Percentiles rank a stretch among this genome's conserved stretches.
Evolutionary conservation across 495 filamentous ascomycete species (phyloP).

Genomic region (Trichoderma virens): DNA sequence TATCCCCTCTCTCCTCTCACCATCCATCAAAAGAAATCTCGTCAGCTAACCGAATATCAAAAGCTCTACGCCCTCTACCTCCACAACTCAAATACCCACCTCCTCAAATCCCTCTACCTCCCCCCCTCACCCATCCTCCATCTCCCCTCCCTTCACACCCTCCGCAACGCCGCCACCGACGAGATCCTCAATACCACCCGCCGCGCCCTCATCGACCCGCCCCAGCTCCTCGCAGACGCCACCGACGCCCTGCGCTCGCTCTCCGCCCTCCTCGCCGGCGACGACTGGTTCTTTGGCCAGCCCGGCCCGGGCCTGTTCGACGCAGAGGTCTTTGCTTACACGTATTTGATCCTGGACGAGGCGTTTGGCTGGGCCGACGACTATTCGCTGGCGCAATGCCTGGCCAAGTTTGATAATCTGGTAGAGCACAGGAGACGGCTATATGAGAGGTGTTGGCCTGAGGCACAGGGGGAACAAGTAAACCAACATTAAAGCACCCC

Average conservation of each 20-base stretch:
- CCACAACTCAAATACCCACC: slow-evolving; percentile 49
- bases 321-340: slow-evolving; percentile 83
- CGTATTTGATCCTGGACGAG: slow-evolving; percentile 66
- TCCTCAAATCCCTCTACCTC: slow-evolving; percentile 65
- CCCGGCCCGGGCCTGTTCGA: slow-evolving; percentile 67
- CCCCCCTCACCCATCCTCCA: slow-evolving; percentile 54
- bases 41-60: slow-evolving; percentile 3
- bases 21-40: background rate
- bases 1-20: background rate
- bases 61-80: slow-evolving; percentile 82
- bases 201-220: slow-evolving; percentile 45
- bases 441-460: slow-evolving; percentile 24
- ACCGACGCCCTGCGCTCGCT: slow-evolving; percentile 68
- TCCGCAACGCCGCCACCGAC: slow-evolving; percentile 60
- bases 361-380: slow-evolving; percentile 47
- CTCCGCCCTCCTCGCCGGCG: slow-evolving; percentile 55
- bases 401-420: slow-evolving; percentile 26
- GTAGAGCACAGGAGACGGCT: slow-evolving; percentile 26
- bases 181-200: slow-evolving; percentile 61
- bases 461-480: background rate
- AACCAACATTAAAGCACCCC: background rate
- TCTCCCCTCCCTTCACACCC: slow-evolving; percentile 51
- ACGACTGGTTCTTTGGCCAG: slow-evolving; percentile 35
- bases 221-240: slow-evolving; percentile 59
- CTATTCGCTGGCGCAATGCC: slow-evolving; percentile 13